Percentiles rank a stretch among this genome's conserved stretches.
phyloP scores from a whole-genome alignment of 345 rosid species.

The Rhizophora apiculata region DNA sequence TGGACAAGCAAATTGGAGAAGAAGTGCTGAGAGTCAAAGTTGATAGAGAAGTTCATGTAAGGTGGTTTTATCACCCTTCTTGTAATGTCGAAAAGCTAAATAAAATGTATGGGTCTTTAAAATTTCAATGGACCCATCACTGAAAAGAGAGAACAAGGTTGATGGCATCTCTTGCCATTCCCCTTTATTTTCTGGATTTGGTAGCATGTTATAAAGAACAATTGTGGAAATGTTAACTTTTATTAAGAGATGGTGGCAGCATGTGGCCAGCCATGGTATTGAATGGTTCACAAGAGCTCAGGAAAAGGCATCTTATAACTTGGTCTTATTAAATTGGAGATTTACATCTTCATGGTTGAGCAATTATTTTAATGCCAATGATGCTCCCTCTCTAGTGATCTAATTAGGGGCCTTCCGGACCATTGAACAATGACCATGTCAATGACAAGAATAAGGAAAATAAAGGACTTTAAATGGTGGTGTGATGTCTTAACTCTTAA shows the following conservation, averaged over 20 bases:
- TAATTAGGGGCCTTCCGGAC: conserved; percentile 11
- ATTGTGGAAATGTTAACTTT: not conserved
- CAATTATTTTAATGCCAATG: not conserved
- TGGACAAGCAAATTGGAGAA: not conserved
- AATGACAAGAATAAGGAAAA: conserved; percentile 3
- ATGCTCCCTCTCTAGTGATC: not conserved
- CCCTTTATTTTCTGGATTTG: conserved; percentile 25
- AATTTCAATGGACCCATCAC: not conserved
- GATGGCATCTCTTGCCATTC: conserved; percentile 30
- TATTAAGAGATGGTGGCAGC: conserved; percentile 11
- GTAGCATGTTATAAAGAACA: conserved; percentile 13
- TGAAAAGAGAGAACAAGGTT: conserved; percentile 14
- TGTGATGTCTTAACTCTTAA: conserved; percentile 8
- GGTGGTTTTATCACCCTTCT: no score
- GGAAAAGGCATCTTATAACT: conserved; percentile 6
- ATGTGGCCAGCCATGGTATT: conserved; percentile 30
- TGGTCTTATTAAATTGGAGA: conserved; percentile 12
- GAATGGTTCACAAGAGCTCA: conserved; percentile 11
- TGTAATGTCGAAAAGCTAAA: not conserved
- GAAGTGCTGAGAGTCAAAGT: not conserved
- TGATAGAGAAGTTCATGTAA: no score
- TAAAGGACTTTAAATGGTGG: not conserved
- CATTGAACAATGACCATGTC: not conserved
- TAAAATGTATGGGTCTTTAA: not conserved
- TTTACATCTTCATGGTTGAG: not conserved